Evolutionary conservation across 2,329 filamentous ascomycete genomes (phyloP), one percentile per base, ranked within the genome.

Genomic region (Claviceps arundinis): DNA sequence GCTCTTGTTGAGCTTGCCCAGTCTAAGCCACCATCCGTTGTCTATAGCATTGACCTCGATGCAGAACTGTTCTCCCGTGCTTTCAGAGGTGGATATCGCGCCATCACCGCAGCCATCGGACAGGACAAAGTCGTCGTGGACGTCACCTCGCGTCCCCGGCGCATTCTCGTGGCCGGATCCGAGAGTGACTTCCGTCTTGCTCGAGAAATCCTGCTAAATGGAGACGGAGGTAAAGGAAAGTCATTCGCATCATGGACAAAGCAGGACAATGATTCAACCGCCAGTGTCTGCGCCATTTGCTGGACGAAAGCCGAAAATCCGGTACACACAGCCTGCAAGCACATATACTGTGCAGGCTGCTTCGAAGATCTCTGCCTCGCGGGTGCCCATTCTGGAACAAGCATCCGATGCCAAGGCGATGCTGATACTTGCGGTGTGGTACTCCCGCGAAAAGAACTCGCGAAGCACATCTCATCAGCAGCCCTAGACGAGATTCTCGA

Each of bases 311-410:
- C 65, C 1, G 66, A 70, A 14, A 60, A 68, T 7, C 56, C 66
- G 0, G 50, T 73, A 11, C 56, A 43, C 9, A 69, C 63, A 2
- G 38, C 47, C 2, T 74, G 72, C 56, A 59, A 56, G 1, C 72
- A 75, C 55, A 40, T 61, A 14, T 75, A 73, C 56, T 75, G 72
- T 56, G 54, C 56, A 0, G 60, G 63, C 19, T 75, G 73, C 55
- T 73, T 75, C 47, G 58, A 64, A 47, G 58, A 59, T 42, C 55
- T 67, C 8, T 68, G 67, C 52, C 50, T 45, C 13, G 44, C 52
- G 5, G 50, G 37, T 17, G 30, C 34, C 47, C 46, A 14, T 3
- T 48, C 50, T 2, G 37, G 19, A 37, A 3, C 34, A 17, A n/a
- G 19, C 0, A 34, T 70, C 45, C 40, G 19, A 26, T 67, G 66